These are phyloP conservation scores for Fusarium drepaniforme DNA, from an alignment of 2,329 filamentous ascomycete species.

Conservation along the genomic window DNA sequence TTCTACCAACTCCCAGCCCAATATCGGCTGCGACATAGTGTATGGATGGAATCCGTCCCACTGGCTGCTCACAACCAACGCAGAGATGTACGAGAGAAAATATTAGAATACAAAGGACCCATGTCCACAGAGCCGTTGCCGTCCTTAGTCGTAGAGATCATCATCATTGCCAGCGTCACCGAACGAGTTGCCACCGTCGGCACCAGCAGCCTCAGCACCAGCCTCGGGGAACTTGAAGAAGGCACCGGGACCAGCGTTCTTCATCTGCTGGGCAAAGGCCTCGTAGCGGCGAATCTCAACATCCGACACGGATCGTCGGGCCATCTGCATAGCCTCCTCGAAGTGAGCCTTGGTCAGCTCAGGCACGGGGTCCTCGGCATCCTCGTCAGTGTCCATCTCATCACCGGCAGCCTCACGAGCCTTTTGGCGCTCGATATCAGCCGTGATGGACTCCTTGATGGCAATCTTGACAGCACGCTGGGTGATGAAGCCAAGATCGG, in stretches of 20 bases:
- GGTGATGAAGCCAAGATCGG: constrained; percentile 98
- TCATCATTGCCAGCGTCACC: constrained; percentile 94
- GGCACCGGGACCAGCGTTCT: constrained; percentile 93
- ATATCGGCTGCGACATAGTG: constrained; percentile 42
- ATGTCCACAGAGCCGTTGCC: constrained; percentile 36
- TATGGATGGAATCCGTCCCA: constrained; percentile 39
- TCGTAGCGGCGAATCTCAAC: constrained; percentile 99
- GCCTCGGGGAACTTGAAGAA: constrained; percentile 97
- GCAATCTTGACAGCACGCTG: constrained; percentile 99
- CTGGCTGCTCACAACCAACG: constrained; percentile 38
- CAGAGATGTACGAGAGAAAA: constrained; percentile 53
- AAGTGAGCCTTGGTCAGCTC: constrained; percentile 97
- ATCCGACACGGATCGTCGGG: constrained; percentile 92
- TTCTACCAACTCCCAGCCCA: constrained; percentile 53
- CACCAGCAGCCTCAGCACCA: constrained; percentile 71
- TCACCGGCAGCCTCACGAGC: constrained; percentile 88
- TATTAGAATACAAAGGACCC: constrained; percentile 62
- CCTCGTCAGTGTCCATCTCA: constrained; percentile 78
- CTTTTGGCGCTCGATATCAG: constrained; percentile 91
- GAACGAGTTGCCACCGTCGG: constrained; percentile 73
- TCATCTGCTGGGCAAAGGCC: constrained; percentile 98
- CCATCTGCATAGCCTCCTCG: constrained; percentile 97
- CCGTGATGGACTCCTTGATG: constrained; percentile 94
- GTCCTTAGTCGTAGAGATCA: constrained; percentile 90
- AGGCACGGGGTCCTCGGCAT: constrained; percentile 91